Base-by-base conservation (phyloP, 768 basidiomycete genomes). In the Lactarius akahatsu region DNA sequence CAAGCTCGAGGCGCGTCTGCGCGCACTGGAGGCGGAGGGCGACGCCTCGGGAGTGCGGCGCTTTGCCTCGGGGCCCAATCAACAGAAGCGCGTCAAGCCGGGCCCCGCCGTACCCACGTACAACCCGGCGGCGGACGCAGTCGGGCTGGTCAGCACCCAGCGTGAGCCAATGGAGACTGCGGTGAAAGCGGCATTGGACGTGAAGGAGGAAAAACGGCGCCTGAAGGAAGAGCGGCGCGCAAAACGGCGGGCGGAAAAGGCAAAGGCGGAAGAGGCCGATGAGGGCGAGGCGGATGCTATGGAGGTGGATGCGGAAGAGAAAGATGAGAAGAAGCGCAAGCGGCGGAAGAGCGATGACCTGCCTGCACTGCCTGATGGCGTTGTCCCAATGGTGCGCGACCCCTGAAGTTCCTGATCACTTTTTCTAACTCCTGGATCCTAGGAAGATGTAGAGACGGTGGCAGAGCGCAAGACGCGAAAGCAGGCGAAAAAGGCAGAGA, bases 1-100 rank as follows among this genome's bases (percentile, higher is more conserved):
- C 66, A 98, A 98, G 78, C 89, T 99, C 67, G 97, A 98, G 77
- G 91, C 94, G 13, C 90, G 97, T 40, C 80, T 98, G 45, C 92
- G 94, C 28, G 87, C 89, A 1, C 83, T 99, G 55, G 96, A 98
- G 76, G 83, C 90, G 72, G 88, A 93, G 71, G 81, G 82, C 56
- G 96, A 96, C 66, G 80, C 86, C 56, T 81, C 86, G 23, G 87
- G 84, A 40, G 88, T 89, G 45, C 87, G 91, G 68, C 83, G 86
- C 70, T 88, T 86, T 70, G 82, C 79, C 1, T 83, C 84, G 56
- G 79, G 80, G 38, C 82, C 81, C 68, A 86, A 84, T 78, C 88
- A 90, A 76, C 91, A 93, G 75, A 75, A 82, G 71, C 85, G 84
- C 71, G 96, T 94, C 79, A 87, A 91, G 78, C 89, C 92, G 87